phyloP scores from a whole-genome alignment of 2,329 filamentous ascomycete species.

The Penicillium psychrosexuale region DNA sequence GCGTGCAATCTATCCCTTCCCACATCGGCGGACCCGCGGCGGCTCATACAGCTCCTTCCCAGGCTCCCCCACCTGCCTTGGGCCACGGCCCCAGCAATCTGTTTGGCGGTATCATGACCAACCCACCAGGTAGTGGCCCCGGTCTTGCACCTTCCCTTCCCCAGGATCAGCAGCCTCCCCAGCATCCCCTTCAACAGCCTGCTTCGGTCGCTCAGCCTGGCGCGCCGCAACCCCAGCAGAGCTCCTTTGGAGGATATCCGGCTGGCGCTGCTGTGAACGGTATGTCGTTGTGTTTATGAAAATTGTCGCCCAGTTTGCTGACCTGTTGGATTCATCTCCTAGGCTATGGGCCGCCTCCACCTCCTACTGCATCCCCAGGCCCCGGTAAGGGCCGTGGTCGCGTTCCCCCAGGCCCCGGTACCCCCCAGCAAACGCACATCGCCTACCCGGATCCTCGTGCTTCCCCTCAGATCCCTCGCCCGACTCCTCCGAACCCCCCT shows the following conservation, averaged over 20 bases:
- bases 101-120: slow-evolving; percentile 94
- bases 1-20: slow-evolving; percentile 61
- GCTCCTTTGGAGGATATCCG: slow-evolving; percentile 69
- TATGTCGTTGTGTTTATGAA: slow-evolving; percentile 40
- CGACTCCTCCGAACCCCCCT: slow-evolving; percentile 61
- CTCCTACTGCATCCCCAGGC: slow-evolving; percentile 82
- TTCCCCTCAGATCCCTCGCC: slow-evolving; percentile 84
- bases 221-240: slow-evolving; percentile 67
- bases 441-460: slow-evolving; percentile 78
- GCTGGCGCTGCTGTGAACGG: slow-evolving; percentile 62
- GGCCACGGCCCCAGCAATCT: slow-evolving; percentile 85
- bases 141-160: slow-evolving; percentile 74
- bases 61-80: slow-evolving; percentile 79
- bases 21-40: slow-evolving; percentile 63
- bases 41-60: slow-evolving; percentile 74
- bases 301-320: slow-evolving; percentile 45
- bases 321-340: slow-evolving; percentile 38
- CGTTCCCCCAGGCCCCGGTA: slow-evolving; percentile 66
- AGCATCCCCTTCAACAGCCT: slow-evolving; percentile 59
- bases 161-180: slow-evolving; percentile 60
- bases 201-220: slow-evolving; percentile 56
- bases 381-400: slow-evolving; percentile 71
- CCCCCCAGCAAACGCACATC: slow-evolving; percentile 86
- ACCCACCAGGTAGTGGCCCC: slow-evolving; percentile 77
- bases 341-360: slow-evolving; percentile 79